A percentile compares a stretch with the other conserved stretches of the same genome.
These are phyloP conservation scores for Quambalaria eucalypti DNA, from an alignment of 1,284 basidiomycete species.

Conservation along the genomic window DNA sequence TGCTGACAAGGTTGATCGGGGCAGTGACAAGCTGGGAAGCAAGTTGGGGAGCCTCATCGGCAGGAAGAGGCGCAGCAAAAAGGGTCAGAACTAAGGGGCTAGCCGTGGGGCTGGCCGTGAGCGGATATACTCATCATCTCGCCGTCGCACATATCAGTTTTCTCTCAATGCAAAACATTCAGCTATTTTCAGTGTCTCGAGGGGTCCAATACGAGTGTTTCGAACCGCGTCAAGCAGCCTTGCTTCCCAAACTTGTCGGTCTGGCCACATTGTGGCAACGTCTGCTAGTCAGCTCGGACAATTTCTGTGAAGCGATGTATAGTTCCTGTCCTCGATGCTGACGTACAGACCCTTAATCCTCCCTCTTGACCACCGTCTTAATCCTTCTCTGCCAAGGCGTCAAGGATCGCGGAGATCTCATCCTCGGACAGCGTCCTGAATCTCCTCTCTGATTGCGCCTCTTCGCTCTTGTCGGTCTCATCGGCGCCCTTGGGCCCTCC, in stretches of 20 bases:
- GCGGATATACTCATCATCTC: neutral
- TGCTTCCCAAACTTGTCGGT: no score
- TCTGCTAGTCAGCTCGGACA: no score
- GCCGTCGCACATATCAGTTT: neutral
- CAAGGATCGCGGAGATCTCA: constrained; percentile 36
- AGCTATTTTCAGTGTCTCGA: no score
- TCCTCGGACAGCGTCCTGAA: constrained; percentile 37
- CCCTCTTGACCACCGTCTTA: constrained; percentile 5
- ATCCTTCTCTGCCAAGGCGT: constrained; percentile 41
- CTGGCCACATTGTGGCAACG: no score
- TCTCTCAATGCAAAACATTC: no score
- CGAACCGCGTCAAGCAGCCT: no score
- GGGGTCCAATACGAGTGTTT: no score
- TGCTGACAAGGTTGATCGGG: constrained; percentile 8
- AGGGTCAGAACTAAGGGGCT: neutral
- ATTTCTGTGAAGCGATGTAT: no score
- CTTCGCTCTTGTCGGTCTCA: constrained; percentile 6
- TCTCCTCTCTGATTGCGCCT: constrained; percentile 24
- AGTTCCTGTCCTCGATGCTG: no score
- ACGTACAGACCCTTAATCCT: no score
- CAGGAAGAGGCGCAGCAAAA: constrained; percentile 31
- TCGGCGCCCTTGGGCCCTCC: constrained; percentile 23
- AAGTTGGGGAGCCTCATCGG: constrained; percentile 35
- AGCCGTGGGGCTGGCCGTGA: neutral
- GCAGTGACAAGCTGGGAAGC: constrained; percentile 2